These are phyloP conservation scores for Diaporthe sp. DNA, from an alignment of 2,329 filamentous ascomycete species.

Conservation along the genomic window DNA sequence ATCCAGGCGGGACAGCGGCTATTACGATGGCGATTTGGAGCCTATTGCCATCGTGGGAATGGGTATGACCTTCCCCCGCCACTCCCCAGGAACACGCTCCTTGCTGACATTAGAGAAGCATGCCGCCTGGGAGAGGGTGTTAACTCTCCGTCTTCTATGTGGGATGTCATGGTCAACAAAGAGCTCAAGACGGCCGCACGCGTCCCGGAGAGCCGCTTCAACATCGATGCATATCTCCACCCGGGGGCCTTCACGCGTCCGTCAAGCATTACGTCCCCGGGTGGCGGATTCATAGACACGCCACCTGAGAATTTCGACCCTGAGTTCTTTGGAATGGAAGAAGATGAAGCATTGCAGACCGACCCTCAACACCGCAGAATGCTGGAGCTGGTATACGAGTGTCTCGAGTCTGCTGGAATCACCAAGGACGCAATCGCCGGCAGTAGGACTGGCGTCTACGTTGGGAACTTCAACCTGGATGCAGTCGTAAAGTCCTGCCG, in stretches of 20 bases:
- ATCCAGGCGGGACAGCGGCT: neutral
- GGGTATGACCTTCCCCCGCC: neutral
- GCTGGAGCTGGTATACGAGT: neutral
- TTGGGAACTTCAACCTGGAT: neutral
- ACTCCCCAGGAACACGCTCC: neutral
- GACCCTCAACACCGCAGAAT: slow-evolving; percentile 1
- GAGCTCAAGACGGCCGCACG: neutral
- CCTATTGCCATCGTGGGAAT: slow-evolving; percentile 11
- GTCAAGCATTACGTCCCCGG: neutral
- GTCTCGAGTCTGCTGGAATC: neutral
- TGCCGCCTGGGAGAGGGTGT: neutral
- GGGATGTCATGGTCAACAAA: neutral
- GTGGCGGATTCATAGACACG: neutral
- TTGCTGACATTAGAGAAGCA: neutral
- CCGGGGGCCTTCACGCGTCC: neutral
- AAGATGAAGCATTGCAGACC: neutral
- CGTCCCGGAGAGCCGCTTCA: neutral
- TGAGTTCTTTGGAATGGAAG: neutral
- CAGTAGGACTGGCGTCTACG: neutral
- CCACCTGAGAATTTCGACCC: neutral
- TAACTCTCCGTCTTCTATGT: neutral
- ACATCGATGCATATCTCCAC: neutral
- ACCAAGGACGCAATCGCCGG: neutral
- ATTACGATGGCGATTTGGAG: neutral
- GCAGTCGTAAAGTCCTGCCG: neutral